These are phyloP conservation scores for Clitopilus hobsonii DNA, from an alignment of 768 basidiomycete species.

Conservation along the genomic window DNA sequence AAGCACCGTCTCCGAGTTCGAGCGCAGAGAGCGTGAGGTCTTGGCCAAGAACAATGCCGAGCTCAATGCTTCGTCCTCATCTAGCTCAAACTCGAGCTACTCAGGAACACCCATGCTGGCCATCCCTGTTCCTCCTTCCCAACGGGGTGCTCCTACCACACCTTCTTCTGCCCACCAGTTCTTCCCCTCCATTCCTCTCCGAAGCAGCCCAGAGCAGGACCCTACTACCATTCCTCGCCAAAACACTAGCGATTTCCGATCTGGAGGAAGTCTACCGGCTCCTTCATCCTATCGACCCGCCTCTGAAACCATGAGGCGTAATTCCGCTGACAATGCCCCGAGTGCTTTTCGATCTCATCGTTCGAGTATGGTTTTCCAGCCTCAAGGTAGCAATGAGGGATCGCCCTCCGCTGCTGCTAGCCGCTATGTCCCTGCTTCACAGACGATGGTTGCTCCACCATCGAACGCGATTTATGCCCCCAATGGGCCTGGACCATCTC, in stretches of 20 bases:
- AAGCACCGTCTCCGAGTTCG: slow-evolving; percentile 28
- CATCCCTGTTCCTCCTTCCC: background rate
- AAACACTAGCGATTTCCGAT: background rate
- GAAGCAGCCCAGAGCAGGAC: slow-evolving; percentile 16
- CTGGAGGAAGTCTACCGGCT: background rate
- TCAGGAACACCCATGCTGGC: slow-evolving; percentile 13
- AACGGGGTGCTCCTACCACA: background rate
- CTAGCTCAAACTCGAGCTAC: slow-evolving; percentile 19
- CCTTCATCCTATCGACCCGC: slow-evolving; percentile 5
- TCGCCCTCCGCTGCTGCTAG: slow-evolving; percentile 4
- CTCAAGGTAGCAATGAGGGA: slow-evolving; percentile 10
- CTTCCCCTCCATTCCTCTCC: slow-evolving; percentile 13
- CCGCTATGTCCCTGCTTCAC: slow-evolving; percentile 16
- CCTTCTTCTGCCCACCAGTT: slow-evolving; percentile 6
- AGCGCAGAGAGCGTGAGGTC: slow-evolving; percentile 34
- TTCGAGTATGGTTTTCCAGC: slow-evolving; percentile 4
- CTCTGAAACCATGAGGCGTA: slow-evolving; percentile 2
- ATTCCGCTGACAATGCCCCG: background rate
- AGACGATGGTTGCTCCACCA: slow-evolving; percentile 11
- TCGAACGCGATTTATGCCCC: background rate
- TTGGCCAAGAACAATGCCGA: slow-evolving; percentile 38
- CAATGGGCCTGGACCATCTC: background rate
- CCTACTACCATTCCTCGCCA: background rate
- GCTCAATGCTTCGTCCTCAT: slow-evolving; percentile 34
- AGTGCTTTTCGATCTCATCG: slow-evolving; percentile 4